Conservation (phyloP, 1,284 basidiomycete species). For the Inonotus obliquus region DNA sequence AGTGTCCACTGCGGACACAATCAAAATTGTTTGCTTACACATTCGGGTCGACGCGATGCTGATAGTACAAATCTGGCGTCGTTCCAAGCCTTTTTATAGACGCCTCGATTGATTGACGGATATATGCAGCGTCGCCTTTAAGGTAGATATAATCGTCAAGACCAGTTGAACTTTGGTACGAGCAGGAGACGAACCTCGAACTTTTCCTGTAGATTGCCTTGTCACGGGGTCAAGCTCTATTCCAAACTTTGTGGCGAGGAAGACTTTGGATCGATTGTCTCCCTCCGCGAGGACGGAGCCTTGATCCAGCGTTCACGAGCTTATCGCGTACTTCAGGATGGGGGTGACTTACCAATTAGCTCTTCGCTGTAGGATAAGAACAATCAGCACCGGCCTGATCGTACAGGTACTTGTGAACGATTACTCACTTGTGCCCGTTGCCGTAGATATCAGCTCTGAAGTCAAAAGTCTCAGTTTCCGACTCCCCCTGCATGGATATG, state of each 20-base stretch:
- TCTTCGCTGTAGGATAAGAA: conserved; percentile 10
- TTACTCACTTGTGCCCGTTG: conserved; percentile 19
- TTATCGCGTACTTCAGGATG: not conserved
- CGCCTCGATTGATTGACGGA: conserved; percentile 16
- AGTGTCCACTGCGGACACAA: not conserved
- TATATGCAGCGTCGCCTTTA: conserved; percentile 17
- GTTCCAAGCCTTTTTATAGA: conserved; percentile 19
- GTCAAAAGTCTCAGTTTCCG: not conserved
- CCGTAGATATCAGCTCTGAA: conserved; percentile 20
- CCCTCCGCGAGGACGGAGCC: conserved; percentile 18
- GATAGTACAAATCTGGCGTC: conserved; percentile 20
- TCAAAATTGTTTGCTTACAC: conserved; percentile 16
- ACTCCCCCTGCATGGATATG: not conserved
- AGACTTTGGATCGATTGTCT: conserved; percentile 22
- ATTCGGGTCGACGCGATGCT: conserved; percentile 19
- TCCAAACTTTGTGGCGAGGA: conserved; percentile 24
- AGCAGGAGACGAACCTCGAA: conserved; percentile 10
- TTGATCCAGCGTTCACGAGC: not conserved
- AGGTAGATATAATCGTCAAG: not conserved
- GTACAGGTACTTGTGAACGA: not conserved
- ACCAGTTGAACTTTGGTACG: not conserved
- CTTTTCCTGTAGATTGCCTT: conserved; percentile 7
- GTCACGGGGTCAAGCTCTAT: conserved; percentile 13
- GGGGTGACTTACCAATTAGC: conserved; percentile 11
- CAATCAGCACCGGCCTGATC: not conserved